These are phyloP conservation scores for Wickerhamomyces strasburgensis DNA, from an alignment of 805 yeast genomes.

Conservation along the genomic window DNA sequence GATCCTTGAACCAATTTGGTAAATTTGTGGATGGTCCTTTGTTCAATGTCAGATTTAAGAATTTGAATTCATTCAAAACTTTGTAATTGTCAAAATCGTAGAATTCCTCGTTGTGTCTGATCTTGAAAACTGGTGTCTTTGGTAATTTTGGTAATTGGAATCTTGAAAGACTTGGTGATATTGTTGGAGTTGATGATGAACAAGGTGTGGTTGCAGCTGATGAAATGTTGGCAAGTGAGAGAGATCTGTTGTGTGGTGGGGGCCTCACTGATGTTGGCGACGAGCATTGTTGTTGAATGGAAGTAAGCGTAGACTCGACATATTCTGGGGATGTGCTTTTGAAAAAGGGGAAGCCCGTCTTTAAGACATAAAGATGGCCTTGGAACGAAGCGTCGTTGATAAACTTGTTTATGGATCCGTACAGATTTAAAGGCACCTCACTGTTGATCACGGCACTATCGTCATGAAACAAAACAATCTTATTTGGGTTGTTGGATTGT, in stretches of 20 bases:
- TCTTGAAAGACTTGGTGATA: slow-evolving; percentile 35
- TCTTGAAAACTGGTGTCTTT: slow-evolving; percentile 39
- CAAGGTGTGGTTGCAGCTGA: slow-evolving; percentile 10
- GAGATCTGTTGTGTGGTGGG: slow-evolving; percentile 17
- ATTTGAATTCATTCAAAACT: slow-evolving; percentile 20
- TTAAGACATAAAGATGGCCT: slow-evolving; percentile 38
- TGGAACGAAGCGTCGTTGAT: slow-evolving; percentile 33
- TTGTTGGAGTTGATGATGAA: slow-evolving; percentile 5
- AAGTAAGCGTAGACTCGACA: slow-evolving; percentile 13
- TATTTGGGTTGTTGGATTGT: slow-evolving; percentile 6
- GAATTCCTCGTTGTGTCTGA: slow-evolving; percentile 51
- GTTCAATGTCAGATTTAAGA: slow-evolving; percentile 7
- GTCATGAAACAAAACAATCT: slow-evolving; percentile 20
- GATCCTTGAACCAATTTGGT: slow-evolving; percentile 43
- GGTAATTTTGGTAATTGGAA: slow-evolving; percentile 47
- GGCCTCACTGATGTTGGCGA: slow-evolving; percentile 2
- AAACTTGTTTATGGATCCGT: slow-evolving; percentile 46
- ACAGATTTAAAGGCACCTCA: slow-evolving; percentile 34
- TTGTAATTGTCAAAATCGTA: slow-evolving; percentile 18
- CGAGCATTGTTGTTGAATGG: slow-evolving; percentile 1
- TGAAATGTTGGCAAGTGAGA: slow-evolving; percentile 17
- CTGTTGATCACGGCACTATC: slow-evolving; percentile 15
- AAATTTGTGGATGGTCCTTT: slow-evolving; percentile 4
- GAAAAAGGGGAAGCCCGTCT: slow-evolving; percentile 38
- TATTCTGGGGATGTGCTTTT: slow-evolving; percentile 23